Evolutionary conservation across 768 basidiomycete genomes (phyloP), one percentile per base, ranked within the genome.

Genomic region (Rickenella mellea): DNA sequence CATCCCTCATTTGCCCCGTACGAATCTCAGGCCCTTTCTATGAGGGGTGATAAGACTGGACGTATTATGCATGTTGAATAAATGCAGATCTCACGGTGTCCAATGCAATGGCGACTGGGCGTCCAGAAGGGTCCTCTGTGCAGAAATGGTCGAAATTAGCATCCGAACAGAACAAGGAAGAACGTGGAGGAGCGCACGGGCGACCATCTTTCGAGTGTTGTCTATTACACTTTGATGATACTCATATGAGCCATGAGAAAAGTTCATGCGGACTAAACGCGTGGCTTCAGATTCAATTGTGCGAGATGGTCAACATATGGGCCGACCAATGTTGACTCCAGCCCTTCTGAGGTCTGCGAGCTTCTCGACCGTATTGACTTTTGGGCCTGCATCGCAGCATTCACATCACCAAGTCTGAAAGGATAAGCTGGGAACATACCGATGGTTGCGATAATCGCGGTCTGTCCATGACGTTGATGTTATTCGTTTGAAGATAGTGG

Each of bases 1-100:
- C 75, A 56, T 90, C 78, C 64, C 70, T 80, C 70, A 94, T 98
- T 60, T 91, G 56, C 44, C 96, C 96, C 32, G 96, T 98, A 49
- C 96, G 84, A 68, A 99, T 99, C 69, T 98, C 96, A 28, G 96
- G 96, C 44, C 96, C 96, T 89, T 99, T 99, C 90, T 93, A 54
- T 46, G 41, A 27, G 27, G 22, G 39, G 41, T 27, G 22, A 51
- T 41, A 39, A 43, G 8, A 38, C 11, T 21, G 5, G 15, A 29
- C 28, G 21, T 27, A 29, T 38, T 20, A 22, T 28, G 3, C 27
- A 31, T 1, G 21, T 22, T 26, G 25, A 4, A 40, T 44, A 28
- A 44, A 37, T 25, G 21, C 22, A 47, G 28, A 12, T 67, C 87
- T 50, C 43, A 91, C 90, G 47, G 96, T 99, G 65, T 99, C 96